Evolutionary conservation across 139 green algal species (phyloP).

Genomic region (Chlamydomonas schloesseri): DNA sequence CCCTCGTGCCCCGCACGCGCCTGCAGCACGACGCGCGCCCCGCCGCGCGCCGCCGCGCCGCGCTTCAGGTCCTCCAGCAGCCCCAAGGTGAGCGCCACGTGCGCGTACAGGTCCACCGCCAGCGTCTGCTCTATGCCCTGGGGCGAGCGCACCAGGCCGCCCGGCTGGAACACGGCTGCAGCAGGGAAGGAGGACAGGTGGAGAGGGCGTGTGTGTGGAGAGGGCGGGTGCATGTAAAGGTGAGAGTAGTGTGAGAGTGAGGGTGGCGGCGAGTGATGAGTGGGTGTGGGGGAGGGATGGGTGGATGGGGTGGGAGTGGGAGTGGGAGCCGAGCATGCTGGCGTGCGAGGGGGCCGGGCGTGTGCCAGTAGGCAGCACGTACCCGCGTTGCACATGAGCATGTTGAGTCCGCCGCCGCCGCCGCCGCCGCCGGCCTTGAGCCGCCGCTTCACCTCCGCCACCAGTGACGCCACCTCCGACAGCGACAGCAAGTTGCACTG

Average conservation of each 20-base stretch:
- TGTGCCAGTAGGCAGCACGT: neutral
- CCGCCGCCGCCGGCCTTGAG: neutral
- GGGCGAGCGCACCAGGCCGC: neutral
- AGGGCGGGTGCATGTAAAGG: no score
- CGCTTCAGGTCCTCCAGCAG: constrained; percentile 24
- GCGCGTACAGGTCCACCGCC: constrained; percentile 42
- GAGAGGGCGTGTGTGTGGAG: no score
- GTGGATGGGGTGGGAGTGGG: neutral
- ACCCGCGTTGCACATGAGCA: constrained; percentile 34
- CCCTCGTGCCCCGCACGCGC: neutral
- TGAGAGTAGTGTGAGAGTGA: no score
- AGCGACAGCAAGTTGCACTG: neutral
- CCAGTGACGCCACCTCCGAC: neutral
- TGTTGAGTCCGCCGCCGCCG: neutral
- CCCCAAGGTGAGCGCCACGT: constrained; percentile 25
- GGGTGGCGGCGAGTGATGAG: no score
- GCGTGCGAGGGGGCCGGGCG: neutral
- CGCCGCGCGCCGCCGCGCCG: neutral
- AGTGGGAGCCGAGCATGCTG: neutral
- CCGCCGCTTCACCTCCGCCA: neutral
- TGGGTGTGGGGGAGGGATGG: neutral
- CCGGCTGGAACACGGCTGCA: constrained; percentile 32
- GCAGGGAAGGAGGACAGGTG: neutral
- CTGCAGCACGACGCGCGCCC: constrained; percentile 36
- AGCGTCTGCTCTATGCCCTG: constrained; percentile 51